Conservation (phyloP, 345 rosid species). For the Hibiscus trionum region DNA sequence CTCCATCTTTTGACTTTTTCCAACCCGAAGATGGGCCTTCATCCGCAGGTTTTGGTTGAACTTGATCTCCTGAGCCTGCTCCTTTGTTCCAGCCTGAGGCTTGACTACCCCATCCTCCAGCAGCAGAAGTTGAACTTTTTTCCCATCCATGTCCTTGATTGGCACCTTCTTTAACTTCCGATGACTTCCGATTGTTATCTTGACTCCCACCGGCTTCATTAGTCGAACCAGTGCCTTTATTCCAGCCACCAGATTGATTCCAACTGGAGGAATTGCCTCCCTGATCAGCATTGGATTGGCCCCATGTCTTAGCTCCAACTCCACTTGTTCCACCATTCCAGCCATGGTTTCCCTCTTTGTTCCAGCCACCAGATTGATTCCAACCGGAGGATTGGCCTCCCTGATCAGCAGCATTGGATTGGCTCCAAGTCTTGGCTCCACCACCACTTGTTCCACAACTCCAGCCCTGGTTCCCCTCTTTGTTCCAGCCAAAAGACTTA, state of each 20-base stretch:
- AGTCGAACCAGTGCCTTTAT: slow-evolving; percentile 4
- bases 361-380: slow-evolving; percentile 11
- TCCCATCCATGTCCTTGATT: background rate
- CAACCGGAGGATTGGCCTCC: slow-evolving; percentile 16
- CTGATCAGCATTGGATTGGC: slow-evolving; percentile 17
- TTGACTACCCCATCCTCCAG: background rate
- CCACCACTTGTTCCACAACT: background rate
- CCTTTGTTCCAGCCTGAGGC: background rate
- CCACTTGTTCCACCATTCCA: background rate
- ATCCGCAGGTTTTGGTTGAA: slow-evolving; percentile 13
- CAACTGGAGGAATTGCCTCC: slow-evolving; percentile 15
- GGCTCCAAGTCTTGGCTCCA: slow-evolving; percentile 10
- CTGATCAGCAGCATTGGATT: slow-evolving; percentile 15
- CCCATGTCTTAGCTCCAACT: slow-evolving; percentile 7
- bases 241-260: slow-evolving; percentile 14
- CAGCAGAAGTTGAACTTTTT: background rate
- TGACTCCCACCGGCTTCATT: slow-evolving; percentile 2
- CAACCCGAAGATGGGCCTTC: slow-evolving; percentile 19
- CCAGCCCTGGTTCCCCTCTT: background rate
- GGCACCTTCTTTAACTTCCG: slow-evolving; percentile 14
- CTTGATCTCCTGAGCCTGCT: slow-evolving; percentile 10
- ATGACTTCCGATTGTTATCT: background rate
- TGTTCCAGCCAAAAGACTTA: slow-evolving; percentile 12
- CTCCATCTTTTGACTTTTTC: slow-evolving; percentile 15
- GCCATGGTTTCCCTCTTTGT: background rate